phyloP scores from a whole-genome alignment of 2,329 filamentous ascomycete species.

The Fusarium burgessii region DNA sequence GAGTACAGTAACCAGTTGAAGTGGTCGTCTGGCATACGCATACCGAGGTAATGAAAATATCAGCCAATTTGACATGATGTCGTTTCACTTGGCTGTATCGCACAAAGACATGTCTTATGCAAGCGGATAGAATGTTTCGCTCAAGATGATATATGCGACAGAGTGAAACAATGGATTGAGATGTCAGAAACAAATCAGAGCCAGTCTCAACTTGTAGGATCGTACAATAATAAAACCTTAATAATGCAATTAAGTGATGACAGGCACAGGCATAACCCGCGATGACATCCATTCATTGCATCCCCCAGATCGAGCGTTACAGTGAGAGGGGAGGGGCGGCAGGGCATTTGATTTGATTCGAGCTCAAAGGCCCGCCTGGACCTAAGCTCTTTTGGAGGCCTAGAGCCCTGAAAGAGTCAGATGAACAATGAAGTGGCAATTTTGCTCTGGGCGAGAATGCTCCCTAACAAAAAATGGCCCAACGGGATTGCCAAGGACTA shows the following conservation, averaged over 20 bases:
- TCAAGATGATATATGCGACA: conserved; percentile 6
- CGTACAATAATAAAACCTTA: neutral
- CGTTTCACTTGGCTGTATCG: conserved; percentile 14
- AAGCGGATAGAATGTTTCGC: conserved; percentile 3
- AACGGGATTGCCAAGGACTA: conserved; percentile 24
- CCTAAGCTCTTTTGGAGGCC: conserved; percentile 1
- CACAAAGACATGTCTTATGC: conserved; percentile 12
- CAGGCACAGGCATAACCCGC: neutral
- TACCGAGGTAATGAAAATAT: neutral
- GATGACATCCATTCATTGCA: neutral
- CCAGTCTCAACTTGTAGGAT: neutral
- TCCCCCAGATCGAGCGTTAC: conserved; percentile 22
- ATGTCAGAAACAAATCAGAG: conserved; percentile 18
- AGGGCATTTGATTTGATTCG: conserved; percentile 34
- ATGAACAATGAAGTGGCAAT: conserved; percentile 3
- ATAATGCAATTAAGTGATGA: neutral
- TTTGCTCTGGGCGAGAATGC: neutral
- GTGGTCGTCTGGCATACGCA: no score
- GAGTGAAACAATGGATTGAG: conserved; percentile 32
- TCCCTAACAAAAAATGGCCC: neutral
- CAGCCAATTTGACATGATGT: neutral
- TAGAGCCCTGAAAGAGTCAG: neutral
- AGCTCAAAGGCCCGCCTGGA: neutral
- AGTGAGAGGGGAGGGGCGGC: conserved; percentile 34
- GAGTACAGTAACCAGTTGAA: neutral